A percentile compares a stretch with the other conserved stretches of the same genome.
phyloP scores from a whole-genome alignment of 495 filamentous ascomycete genomes.

The Neurospora pannonica region DNA sequence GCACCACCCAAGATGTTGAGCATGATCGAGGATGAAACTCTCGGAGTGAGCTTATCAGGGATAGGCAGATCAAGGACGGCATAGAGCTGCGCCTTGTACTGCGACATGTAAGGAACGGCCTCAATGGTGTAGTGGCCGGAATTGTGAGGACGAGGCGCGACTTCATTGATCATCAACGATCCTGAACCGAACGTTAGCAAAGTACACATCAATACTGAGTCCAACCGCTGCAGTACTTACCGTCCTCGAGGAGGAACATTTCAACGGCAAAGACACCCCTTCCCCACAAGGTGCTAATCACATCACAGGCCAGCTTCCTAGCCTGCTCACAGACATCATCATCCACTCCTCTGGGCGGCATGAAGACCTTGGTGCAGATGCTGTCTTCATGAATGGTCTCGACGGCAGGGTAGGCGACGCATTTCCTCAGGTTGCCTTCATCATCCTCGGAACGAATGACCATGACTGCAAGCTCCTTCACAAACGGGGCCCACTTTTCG shows the following conservation, averaged over 20 bases:
- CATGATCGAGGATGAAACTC: slow-evolving; percentile 68
- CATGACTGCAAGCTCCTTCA: slow-evolving; percentile 87
- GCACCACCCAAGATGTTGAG: slow-evolving; percentile 89
- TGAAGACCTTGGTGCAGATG: slow-evolving; percentile 89
- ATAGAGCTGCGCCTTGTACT: slow-evolving; percentile 83
- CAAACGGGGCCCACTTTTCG: slow-evolving; percentile 83
- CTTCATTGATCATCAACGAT: slow-evolving; percentile 73
- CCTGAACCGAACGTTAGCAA: slow-evolving; percentile 21
- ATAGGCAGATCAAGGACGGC: slow-evolving; percentile 76
- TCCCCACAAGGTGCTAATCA: slow-evolving; percentile 71
- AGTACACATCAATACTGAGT: not conserved
- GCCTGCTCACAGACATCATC: slow-evolving; percentile 52
- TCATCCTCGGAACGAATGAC: slow-evolving; percentile 82
- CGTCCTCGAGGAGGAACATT: slow-evolving; percentile 83
- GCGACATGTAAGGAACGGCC: slow-evolving; percentile 71
- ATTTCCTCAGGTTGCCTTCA: slow-evolving; percentile 34
- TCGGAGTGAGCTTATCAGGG: slow-evolving; percentile 49
- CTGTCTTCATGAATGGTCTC: slow-evolving; percentile 94
- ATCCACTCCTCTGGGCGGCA: slow-evolving; percentile 67
- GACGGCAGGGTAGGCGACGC: slow-evolving; percentile 75
- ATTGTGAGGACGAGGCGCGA: slow-evolving; percentile 93
- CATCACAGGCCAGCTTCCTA: slow-evolving; percentile 67
- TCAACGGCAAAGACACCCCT: slow-evolving; percentile 94
- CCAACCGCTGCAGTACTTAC: slow-evolving; percentile 28
- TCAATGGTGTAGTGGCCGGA: slow-evolving; percentile 97